These are phyloP conservation scores for Myxozyma melibiosi DNA, from an alignment of 805 yeast species.

Conservation along the genomic window DNA sequence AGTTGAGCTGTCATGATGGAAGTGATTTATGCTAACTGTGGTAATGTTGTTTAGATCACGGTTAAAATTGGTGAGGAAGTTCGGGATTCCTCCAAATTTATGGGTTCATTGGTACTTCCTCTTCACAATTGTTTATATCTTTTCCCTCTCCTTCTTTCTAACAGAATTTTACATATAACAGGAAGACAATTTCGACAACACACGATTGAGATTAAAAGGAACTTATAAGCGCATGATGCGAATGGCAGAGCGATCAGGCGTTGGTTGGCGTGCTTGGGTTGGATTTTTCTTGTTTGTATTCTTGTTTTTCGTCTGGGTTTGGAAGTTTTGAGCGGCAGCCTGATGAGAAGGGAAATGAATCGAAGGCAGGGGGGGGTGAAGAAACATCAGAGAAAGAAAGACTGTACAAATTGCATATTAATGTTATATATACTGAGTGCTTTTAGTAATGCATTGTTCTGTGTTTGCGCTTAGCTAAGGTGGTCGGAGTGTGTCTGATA, in stretches of 20 bases:
- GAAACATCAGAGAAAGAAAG: too few species aligned
- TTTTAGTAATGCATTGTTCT: too few species aligned
- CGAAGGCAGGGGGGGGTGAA: too few species aligned
- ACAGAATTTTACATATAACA: not conserved
- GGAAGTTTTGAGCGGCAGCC: constrained; percentile 40
- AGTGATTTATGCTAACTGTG: not conserved
- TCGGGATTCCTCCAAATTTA: constrained; percentile 52
- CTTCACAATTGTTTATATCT: not conserved
- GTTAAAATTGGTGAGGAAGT: constrained; percentile 67
- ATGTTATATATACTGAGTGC: too few species aligned
- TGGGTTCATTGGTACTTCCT: constrained; percentile 44
- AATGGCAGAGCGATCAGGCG: constrained; percentile 65
- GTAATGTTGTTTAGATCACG: constrained; percentile 44
- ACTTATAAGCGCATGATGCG: constrained; percentile 60
- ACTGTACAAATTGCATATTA: too few species aligned
- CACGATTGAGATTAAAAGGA: constrained; percentile 52
- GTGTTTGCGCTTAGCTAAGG: too few species aligned
- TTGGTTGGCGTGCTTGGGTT: constrained; percentile 67
- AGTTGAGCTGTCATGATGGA: not conserved
- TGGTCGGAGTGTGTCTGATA: too few species aligned
- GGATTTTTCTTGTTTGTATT: constrained; percentile 50
- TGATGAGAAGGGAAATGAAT: not conserved
- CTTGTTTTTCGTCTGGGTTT: constrained; percentile 55
- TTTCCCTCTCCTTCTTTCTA: not conserved
- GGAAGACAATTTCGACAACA: constrained; percentile 52